Percentiles rank a stretch among this genome's conserved stretches.
Evolutionary conservation across 1,139 yeast species (phyloP).

Genomic region (Geotrichum cucujoidarum): DNA sequence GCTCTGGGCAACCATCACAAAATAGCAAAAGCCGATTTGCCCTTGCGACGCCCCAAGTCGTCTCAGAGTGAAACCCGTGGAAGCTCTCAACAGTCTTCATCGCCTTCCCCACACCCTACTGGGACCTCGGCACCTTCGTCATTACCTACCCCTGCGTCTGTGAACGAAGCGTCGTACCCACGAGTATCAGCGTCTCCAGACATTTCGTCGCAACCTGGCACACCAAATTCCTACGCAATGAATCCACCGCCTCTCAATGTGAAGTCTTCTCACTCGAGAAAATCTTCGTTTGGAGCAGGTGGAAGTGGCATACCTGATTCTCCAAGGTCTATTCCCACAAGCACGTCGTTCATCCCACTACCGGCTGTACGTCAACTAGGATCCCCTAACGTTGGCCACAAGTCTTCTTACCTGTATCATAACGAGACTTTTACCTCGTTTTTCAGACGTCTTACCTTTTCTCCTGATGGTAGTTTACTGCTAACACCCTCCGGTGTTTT

Average conservation of each 20-base stretch:
- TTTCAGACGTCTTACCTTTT: slow-evolving; percentile 75
- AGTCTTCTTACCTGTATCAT: slow-evolving; percentile 50
- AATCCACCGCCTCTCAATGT: slow-evolving; percentile 29
- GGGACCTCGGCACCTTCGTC: background rate
- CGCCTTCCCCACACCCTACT: slow-evolving; percentile 6
- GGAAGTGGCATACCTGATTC: slow-evolving; percentile 20
- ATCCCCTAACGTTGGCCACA: slow-evolving; percentile 29
- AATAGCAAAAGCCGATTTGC: slow-evolving; percentile 18
- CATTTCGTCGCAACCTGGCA: slow-evolving; percentile 14
- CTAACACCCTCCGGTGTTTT: slow-evolving; percentile 80
- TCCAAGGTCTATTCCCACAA: slow-evolving; percentile 27
- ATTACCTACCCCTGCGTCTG: slow-evolving; percentile 12
- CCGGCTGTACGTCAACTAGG: slow-evolving; percentile 42
- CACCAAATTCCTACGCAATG: slow-evolving; percentile 23
- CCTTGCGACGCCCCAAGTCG: slow-evolving; percentile 5
- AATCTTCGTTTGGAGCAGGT: slow-evolving; percentile 26
- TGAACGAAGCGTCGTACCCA: slow-evolving; percentile 8
- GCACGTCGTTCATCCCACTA: slow-evolving; percentile 35
- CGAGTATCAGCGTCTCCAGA: slow-evolving; percentile 19
- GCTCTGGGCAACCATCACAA: slow-evolving; percentile 38
- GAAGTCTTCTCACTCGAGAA: slow-evolving; percentile 29
- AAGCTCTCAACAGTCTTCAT: background rate
- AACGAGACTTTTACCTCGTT: slow-evolving; percentile 86
- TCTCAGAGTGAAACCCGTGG: background rate
- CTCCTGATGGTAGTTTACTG: slow-evolving; percentile 83